Percentiles rank a stretch among this genome's conserved stretches.
Evolutionary conservation across 2,329 filamentous ascomycete species (phyloP).

Genomic region (Thelonectria rubi): DNA sequence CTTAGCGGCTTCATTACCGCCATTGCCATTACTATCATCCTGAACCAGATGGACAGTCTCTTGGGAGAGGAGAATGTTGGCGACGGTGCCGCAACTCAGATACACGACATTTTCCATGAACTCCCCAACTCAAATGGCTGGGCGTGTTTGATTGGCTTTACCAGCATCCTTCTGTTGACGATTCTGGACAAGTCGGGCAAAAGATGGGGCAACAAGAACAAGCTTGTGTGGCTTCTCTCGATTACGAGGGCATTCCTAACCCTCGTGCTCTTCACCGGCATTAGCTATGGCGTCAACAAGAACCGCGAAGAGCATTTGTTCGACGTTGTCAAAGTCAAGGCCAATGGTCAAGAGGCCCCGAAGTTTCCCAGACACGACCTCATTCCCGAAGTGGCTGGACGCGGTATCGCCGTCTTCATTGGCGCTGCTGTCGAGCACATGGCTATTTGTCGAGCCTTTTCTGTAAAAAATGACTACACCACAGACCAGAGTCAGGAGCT

Average conservation of each 20-base stretch:
- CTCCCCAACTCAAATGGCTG: slow-evolving; percentile 66
- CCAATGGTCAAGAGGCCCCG: slow-evolving; percentile 62
- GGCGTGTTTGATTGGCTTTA: slow-evolving; percentile 68
- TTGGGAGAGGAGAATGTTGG: slow-evolving; percentile 63
- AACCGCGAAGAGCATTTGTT: slow-evolving; percentile 58
- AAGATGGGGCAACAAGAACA: slow-evolving; percentile 66
- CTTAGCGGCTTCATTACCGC: slow-evolving; percentile 73
- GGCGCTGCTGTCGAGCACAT: slow-evolving; percentile 70
- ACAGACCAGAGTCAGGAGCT: slow-evolving; percentile 73
- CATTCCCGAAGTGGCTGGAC: slow-evolving; percentile 61
- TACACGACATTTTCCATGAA: slow-evolving; percentile 65
- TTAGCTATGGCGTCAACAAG: slow-evolving; percentile 70
- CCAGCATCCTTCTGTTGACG: slow-evolving; percentile 64
- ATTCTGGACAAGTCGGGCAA: slow-evolving; percentile 66
- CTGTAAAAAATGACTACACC: slow-evolving; percentile 67
- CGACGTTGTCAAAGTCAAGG: slow-evolving; percentile 65
- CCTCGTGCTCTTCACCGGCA: slow-evolving; percentile 68
- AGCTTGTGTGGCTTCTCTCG: slow-evolving; percentile 65
- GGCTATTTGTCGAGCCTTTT: slow-evolving; percentile 71
- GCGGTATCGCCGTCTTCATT: slow-evolving; percentile 68
- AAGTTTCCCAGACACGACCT: slow-evolving; percentile 57
- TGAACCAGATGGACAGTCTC: slow-evolving; percentile 70
- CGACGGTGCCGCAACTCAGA: slow-evolving; percentile 63
- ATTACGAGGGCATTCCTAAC: slow-evolving; percentile 69
- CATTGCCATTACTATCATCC: slow-evolving; percentile 71